Conservation (phyloP, 805 yeast genomes). For the Kuraishia borneana region DNA sequence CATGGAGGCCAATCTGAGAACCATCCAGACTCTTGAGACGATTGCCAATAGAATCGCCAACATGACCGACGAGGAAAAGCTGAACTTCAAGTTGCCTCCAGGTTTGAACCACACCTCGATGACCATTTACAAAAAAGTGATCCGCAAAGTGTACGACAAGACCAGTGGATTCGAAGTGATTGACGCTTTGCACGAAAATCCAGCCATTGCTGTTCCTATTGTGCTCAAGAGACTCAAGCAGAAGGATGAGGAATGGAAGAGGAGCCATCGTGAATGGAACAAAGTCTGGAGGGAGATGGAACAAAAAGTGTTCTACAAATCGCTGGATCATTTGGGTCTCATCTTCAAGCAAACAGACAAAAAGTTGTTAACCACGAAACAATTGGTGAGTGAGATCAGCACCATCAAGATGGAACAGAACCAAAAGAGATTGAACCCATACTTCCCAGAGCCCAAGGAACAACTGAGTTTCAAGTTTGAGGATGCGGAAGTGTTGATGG, state of each 20-base stretch:
- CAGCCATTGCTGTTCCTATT: conserved; percentile 90
- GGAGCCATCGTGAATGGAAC: conserved; percentile 97
- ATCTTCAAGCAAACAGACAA: conserved; percentile 97
- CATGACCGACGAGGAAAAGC: conserved; percentile 87
- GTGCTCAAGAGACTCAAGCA: conserved; percentile 88
- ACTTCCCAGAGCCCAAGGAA: conserved; percentile 78
- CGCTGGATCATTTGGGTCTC: conserved; percentile 89
- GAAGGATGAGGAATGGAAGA: conserved; percentile 97
- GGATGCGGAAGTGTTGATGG: conserved; percentile 62
- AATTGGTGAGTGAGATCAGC: conserved; percentile 81
- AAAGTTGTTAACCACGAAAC: conserved; percentile 81
- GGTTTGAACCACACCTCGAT: conserved; percentile 88
- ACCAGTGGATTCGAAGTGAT: conserved; percentile 95
- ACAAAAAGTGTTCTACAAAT: conserved; percentile 86
- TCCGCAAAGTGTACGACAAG: conserved; percentile 84
- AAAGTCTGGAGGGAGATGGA: conserved; percentile 98
- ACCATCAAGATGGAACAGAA: conserved; percentile 86
- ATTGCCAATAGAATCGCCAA: conserved; percentile 88
- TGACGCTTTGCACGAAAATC: conserved; percentile 90
- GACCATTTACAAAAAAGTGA: conserved; percentile 88
- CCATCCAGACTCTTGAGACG: conserved; percentile 92
- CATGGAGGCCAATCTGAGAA: conserved; percentile 89
- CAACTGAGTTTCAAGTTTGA: conserved; percentile 45
- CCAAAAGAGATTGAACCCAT: conserved; percentile 77
- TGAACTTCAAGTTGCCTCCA: conserved; percentile 75